A percentile compares a stretch with the other conserved stretches of the same genome.
Conservation (phyloP, 768 basidiomycete genomes). For the Pleurotus giganteus region DNA sequence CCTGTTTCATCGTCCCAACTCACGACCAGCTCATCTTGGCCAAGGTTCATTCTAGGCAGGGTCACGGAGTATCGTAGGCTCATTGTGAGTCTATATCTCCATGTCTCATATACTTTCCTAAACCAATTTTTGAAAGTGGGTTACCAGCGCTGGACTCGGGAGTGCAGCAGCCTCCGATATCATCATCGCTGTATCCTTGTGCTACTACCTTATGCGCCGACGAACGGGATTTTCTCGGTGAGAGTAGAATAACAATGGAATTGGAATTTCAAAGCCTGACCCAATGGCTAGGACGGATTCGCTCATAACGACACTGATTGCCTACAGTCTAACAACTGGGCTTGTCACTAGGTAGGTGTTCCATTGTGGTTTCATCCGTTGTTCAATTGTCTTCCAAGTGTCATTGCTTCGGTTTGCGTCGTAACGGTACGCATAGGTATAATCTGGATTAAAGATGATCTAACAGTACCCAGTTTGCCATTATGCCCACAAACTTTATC, state of each 20-base stretch:
- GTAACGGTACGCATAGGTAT: constrained; percentile 30
- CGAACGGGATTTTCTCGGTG: constrained; percentile 45
- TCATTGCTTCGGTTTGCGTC: constrained; percentile 39
- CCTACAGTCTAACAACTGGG: constrained; percentile 44
- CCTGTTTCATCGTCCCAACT: constrained; percentile 3
- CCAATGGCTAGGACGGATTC: constrained; percentile 35
- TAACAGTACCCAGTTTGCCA: constrained; percentile 32
- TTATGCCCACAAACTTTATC: constrained; percentile 44
- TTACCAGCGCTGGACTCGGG: constrained; percentile 45
- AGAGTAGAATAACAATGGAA: constrained; percentile 10
- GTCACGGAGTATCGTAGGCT: constrained; percentile 31
- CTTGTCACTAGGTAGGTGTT: constrained; percentile 37
- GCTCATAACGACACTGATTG: constrained; percentile 40
- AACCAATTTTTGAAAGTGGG: constrained; percentile 50
- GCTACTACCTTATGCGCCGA: constrained; percentile 44
- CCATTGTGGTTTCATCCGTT: not conserved
- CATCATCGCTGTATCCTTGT: constrained; percentile 45
- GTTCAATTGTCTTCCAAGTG: constrained; percentile 20
- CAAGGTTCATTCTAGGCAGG: constrained; percentile 31
- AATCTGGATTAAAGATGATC: not conserved
- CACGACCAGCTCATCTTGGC: constrained; percentile 12
- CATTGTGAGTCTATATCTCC: constrained; percentile 26
- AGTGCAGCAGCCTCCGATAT: constrained; percentile 49
- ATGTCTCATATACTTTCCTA: constrained; percentile 33
- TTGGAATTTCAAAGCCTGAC: not conserved